A percentile compares a stretch with the other conserved stretches of the same genome.
These are phyloP conservation scores for Geotrichum cucujoidarum DNA, from an alignment of 1,139 yeast species.

Conservation along the genomic window DNA sequence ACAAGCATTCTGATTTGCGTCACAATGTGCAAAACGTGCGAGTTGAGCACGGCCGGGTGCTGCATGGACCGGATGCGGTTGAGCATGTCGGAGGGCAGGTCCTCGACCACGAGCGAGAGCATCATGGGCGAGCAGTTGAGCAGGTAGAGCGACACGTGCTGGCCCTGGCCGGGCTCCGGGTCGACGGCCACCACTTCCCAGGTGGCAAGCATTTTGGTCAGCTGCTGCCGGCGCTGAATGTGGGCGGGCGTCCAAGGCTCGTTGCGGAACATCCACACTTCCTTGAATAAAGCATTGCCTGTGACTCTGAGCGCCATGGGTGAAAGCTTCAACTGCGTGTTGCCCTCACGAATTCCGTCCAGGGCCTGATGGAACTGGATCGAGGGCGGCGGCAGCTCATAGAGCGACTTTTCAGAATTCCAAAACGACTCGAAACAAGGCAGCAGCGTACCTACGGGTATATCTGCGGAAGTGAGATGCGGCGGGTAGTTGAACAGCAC, in stretches of 20 bases:
- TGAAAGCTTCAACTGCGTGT: slow-evolving; percentile 1
- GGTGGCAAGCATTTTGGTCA: slow-evolving; percentile 1
- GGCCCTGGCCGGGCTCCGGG: slow-evolving; percentile 29
- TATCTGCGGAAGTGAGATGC: slow-evolving; percentile 4
- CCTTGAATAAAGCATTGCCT: slow-evolving; percentile 12
- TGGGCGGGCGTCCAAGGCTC: slow-evolving; percentile 1
- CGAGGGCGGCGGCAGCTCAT: not conserved
- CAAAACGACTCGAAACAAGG: slow-evolving; percentile 37
- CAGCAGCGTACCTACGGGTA: slow-evolving; percentile 18
- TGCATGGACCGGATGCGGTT: slow-evolving; percentile 22
- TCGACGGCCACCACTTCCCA: slow-evolving; percentile 25
- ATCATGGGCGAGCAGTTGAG: slow-evolving; percentile 10
- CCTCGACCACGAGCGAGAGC: slow-evolving; percentile 8
- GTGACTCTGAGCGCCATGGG: slow-evolving; percentile 17
- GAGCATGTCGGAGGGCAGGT: not conserved
- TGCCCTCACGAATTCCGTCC: not conserved
- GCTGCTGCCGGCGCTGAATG: not conserved
- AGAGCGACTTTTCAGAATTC: slow-evolving; percentile 22
- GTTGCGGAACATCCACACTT: slow-evolving; percentile 10
- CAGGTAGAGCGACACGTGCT: slow-evolving; percentile 21
- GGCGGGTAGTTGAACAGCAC: slow-evolving; percentile 33
- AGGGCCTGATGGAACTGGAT: slow-evolving; percentile 2
- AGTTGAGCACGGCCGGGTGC: slow-evolving; percentile 28
- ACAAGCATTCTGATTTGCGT: slow-evolving; percentile 27
- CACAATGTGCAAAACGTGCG: slow-evolving; percentile 24